These are phyloP conservation scores for Dentipellis fragilis DNA, from an alignment of 768 basidiomycete genomes.

Conservation along the genomic window DNA sequence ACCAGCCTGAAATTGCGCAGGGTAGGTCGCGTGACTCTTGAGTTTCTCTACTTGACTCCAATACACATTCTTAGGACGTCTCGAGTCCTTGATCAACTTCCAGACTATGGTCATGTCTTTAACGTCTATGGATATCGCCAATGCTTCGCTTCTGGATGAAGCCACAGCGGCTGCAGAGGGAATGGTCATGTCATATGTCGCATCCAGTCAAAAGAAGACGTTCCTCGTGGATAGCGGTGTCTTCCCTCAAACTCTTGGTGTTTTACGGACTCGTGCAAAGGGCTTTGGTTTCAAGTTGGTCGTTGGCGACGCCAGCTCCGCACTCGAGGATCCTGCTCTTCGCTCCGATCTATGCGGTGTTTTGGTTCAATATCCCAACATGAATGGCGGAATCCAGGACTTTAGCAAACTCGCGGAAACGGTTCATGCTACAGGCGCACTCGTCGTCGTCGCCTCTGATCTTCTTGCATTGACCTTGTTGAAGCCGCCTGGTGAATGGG, in stretches of 20 bases:
- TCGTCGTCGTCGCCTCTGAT: constrained; percentile 85
- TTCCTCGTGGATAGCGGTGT: constrained; percentile 84
- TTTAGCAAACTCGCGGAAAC: constrained; percentile 53
- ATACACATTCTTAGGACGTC: constrained; percentile 49
- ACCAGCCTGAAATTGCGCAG: constrained; percentile 98
- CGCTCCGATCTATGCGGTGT: constrained; percentile 70
- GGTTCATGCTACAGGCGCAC: constrained; percentile 66
- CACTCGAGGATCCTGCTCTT: constrained; percentile 42
- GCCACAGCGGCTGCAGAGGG: constrained; percentile 91
- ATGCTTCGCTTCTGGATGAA: constrained; percentile 92
- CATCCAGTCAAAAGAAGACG: constrained; percentile 54
- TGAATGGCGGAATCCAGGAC: constrained; percentile 75
- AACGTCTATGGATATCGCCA: constrained; percentile 91
- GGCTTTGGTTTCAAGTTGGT: constrained; percentile 86
- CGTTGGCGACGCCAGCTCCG: constrained; percentile 48
- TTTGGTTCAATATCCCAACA: constrained; percentile 90
- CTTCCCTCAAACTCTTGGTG: constrained; percentile 81
- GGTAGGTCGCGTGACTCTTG: constrained; percentile 34
- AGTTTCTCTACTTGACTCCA: neutral
- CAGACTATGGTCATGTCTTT: constrained; percentile 95
- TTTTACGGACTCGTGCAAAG: constrained; percentile 83
- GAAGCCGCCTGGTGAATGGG: constrained; percentile 97
- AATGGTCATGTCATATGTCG: constrained; percentile 89
- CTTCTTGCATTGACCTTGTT: constrained; percentile 87
- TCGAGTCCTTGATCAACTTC: constrained; percentile 94